Evolutionary conservation across 2,329 filamentous ascomycete species (phyloP), one percentile per base, ranked within the genome.

Genomic region (Nothophaeocryptopus gaeumannii): DNA sequence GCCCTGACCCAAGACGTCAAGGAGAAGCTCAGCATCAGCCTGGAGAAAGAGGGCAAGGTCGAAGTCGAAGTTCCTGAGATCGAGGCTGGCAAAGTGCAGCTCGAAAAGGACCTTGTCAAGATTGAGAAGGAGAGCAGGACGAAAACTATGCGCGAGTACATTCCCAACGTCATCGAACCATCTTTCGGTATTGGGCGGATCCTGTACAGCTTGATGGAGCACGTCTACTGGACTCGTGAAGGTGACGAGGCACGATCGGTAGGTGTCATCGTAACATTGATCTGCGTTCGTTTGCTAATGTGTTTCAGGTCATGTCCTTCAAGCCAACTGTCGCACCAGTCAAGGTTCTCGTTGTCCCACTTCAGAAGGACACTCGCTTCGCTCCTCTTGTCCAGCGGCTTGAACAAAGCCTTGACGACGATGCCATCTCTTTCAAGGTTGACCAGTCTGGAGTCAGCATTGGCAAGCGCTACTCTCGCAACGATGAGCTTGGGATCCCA

Each of bases 181-280:
- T 97, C 92, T 0, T 99, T 97, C 64, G 92, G 92, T 77, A 95
- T 97, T 65, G 93, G 92, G 53, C 84, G 92, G 63, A 96, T 97
- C 56, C 77, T 97, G 51, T 97, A 96, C 77, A 85, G 87, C 53
- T 76, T 99, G 64, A 87, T 95, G 67, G 93, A 99, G 76, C 93
- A 99, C 74, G 84, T 82, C 69, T 99, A 91, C 81, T 99, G 93
- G 92, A 89, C 85, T 46, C 87, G 93, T 58, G 85, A 84, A 59
- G 84, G 81, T 56, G 88, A 92, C 60, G 90, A 93, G 70, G 85
- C 89, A 46, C 88, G 91, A 68, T 86, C 87, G 72, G 89, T 92
- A 84, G 79, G 86, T 83, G 9, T 16, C 31, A 13, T 11, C 2
- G 5, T 10, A 5, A 5, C 12, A 37, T 14, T 8, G 16, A 33